A percentile compares a stretch with the other conserved stretches of the same genome.
phyloP scores from a whole-genome alignment of 306 rosid species.

The Cucumis melo region DNA sequence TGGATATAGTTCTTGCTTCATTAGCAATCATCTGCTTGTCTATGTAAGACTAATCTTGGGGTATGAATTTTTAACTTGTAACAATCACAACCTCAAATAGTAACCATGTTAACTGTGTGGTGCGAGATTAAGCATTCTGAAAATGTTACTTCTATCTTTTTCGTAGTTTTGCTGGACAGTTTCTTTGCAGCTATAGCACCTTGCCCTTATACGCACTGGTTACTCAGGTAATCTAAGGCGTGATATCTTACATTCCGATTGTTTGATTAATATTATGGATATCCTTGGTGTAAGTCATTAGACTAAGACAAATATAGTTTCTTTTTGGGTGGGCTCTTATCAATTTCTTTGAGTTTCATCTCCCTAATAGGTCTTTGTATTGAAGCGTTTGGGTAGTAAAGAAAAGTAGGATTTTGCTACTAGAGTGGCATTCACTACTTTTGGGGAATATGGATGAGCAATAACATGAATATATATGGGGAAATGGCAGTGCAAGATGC shows the following conservation, averaged over 20 bases:
- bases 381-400: neutral
- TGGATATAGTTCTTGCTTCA: constrained; percentile 83
- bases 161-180: constrained; percentile 78
- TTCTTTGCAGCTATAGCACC: constrained; percentile 95
- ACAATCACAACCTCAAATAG: neutral
- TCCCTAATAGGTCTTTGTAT: neutral
- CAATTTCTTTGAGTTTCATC: neutral
- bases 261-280: neutral
- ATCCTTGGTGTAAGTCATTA: neutral
- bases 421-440: neutral
- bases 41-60: constrained; percentile 83
- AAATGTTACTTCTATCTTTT: constrained; percentile 7
- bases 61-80: constrained; percentile 30
- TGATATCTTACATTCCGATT: neutral
- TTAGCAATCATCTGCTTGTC: constrained; percentile 54
- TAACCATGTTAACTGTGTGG: neutral
- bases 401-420: neutral
- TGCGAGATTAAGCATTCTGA: neutral
- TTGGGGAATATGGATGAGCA: neutral
- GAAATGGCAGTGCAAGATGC: neutral
- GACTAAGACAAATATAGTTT: neutral
- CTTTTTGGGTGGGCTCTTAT: neutral
- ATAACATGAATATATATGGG: neutral
- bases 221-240: constrained; percentile 54
- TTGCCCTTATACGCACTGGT: constrained; percentile 94